Conservation (phyloP, 2,329 filamentous ascomycete species). For the Hypoxylon sp. region DNA sequence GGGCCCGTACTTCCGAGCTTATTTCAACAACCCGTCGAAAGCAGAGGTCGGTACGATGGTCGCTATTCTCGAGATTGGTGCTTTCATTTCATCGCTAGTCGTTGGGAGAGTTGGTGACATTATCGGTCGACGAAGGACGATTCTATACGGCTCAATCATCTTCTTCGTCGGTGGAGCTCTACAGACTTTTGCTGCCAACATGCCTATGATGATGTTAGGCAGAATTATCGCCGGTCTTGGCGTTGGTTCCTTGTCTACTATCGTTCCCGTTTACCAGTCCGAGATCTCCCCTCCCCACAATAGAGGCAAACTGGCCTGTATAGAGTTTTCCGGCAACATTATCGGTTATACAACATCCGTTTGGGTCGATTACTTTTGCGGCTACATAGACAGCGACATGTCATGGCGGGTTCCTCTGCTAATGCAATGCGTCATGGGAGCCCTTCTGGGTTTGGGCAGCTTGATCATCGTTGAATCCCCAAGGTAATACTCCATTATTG, state of each 20-base stretch:
- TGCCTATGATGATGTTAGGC: slow-evolving; percentile 90
- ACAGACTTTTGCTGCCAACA: slow-evolving; percentile 83
- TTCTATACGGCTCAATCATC: slow-evolving; percentile 91
- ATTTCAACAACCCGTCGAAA: slow-evolving; percentile 88
- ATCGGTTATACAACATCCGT: slow-evolving; percentile 95
- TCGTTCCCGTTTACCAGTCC: slow-evolving; percentile 93
- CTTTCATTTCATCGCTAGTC: slow-evolving; percentile 86
- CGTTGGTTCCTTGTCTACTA: slow-evolving; percentile 89
- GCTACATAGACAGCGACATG: slow-evolving; percentile 84
- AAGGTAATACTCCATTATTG: slow-evolving; percentile 65
- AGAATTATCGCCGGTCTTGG: slow-evolving; percentile 87
- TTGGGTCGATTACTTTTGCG: slow-evolving; percentile 99
- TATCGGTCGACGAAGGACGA: slow-evolving; percentile 88
- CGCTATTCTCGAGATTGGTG: slow-evolving; percentile 93
- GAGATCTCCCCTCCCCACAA: slow-evolving; percentile 98
- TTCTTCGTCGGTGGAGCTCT: slow-evolving; percentile 88
- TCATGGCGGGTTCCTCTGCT: slow-evolving; percentile 92
- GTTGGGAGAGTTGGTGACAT: slow-evolving; percentile 93
- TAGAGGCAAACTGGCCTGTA: slow-evolving; percentile 93
- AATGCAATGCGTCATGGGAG: slow-evolving; percentile 96
- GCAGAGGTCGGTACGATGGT: slow-evolving; percentile 97
- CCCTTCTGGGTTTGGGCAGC: slow-evolving; percentile 85
- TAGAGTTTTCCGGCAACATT: slow-evolving; percentile 98
- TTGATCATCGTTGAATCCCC: slow-evolving; percentile 96
- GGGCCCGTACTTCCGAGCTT: slow-evolving; percentile 87